A percentile compares a stretch with the other conserved stretches of the same genome.
These are phyloP conservation scores for Chrysoporthe puriensis DNA, from an alignment of 2,329 filamentous ascomycete species.

Conservation along the genomic window DNA sequence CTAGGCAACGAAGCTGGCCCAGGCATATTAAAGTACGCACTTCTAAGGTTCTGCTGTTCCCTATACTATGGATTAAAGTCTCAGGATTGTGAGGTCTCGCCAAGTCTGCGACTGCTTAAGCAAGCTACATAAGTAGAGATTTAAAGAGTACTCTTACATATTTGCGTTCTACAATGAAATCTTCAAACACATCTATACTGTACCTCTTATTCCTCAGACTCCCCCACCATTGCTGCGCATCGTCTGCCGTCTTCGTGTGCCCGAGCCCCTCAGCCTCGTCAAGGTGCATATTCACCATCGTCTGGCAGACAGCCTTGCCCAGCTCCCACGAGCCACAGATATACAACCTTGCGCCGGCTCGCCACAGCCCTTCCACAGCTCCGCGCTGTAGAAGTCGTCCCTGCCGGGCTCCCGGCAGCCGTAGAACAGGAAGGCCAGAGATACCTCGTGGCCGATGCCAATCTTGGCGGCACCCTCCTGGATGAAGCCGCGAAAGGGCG, in stretches of 20 bases:
- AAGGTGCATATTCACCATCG: background rate
- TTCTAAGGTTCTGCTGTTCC: too few relatives aligned
- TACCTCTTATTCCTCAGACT: background rate
- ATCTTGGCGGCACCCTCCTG: conserved; percentile 43
- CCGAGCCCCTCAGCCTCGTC: background rate
- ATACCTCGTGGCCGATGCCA: conserved; percentile 42
- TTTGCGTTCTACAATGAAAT: too few relatives aligned
- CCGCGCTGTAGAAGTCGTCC: conserved; percentile 39
- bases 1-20: too few relatives aligned
- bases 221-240: background rate
- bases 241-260: background rate
- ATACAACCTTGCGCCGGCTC: background rate
- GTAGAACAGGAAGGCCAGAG: conserved; percentile 45
- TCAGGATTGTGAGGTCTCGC: too few relatives aligned
- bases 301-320: background rate
- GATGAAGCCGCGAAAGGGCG: conserved; percentile 43
- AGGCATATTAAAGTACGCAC: too few relatives aligned
- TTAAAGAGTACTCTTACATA: too few relatives aligned
- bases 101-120: too few relatives aligned
- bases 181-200: background rate
- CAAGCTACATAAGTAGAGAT: too few relatives aligned
- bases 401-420: conserved; percentile 43
- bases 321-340: background rate
- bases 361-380: conserved; percentile 17
- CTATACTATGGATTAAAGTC: too few relatives aligned